Conservation (phyloP, 371 early-diverging fungal species). For the Gilbertella persicaria region DNA sequence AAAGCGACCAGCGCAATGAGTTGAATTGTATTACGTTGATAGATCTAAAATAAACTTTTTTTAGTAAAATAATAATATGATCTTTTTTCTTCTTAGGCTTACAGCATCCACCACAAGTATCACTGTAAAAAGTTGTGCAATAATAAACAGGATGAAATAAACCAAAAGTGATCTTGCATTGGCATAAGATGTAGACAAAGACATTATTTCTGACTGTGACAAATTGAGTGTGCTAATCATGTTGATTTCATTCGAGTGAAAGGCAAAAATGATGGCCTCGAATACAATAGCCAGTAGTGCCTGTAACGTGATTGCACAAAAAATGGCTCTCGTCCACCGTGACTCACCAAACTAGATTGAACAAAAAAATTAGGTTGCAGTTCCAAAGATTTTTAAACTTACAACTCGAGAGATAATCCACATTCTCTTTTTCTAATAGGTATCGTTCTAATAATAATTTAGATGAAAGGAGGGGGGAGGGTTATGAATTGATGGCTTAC, state of each 20-base stretch:
- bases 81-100: constrained; percentile 6
- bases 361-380: constrained; percentile 1
- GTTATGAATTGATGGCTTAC: no score
- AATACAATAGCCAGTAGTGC: constrained; percentile 41
- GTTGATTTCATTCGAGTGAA: constrained; percentile 32
- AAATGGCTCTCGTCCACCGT: constrained; percentile 49
- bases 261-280: constrained; percentile 44
- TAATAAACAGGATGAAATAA: constrained; percentile 44
- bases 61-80: background rate
- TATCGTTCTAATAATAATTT: constrained; percentile 7
- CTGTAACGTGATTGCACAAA: constrained; percentile 38
- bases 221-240: constrained; percentile 22
- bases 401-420: constrained; percentile 56
- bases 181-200: constrained; percentile 31
- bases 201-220: background rate
- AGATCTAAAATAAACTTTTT: constrained; percentile 27
- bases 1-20: constrained; percentile 51
- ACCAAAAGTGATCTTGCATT: constrained; percentile 51
- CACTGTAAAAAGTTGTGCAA: constrained; percentile 49
- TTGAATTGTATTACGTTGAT: constrained; percentile 52
- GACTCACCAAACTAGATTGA: constrained; percentile 57
- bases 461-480: no score
- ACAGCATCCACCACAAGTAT: constrained; percentile 52
- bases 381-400: constrained; percentile 18
- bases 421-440: constrained; percentile 23